Base-by-base conservation (phyloP, 2,329 filamentous ascomycete species). In the Orbilia quercus region DNA sequence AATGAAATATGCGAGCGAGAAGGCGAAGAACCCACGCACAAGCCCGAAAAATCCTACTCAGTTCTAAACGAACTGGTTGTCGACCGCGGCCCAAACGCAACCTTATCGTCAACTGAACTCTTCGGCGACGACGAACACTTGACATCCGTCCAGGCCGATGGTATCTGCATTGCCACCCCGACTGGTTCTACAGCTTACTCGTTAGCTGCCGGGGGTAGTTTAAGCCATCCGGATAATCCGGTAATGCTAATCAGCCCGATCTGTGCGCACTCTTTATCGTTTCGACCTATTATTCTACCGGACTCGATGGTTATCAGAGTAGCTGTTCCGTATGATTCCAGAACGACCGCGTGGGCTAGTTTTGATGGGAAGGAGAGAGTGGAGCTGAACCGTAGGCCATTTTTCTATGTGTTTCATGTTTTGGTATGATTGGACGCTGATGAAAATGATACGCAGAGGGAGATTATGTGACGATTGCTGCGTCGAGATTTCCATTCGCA, bases 11-110 rank as follows among this genome's bases (percentile, higher is more conserved):
- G 77, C 91, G 3, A 91, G 94, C 79, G 91, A 94, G 82, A 87
- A 87, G 51, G 91, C 93, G 48, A 90, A 77, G 88, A 90, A 77
- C 87, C 89, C 76, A 98, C 94, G 0, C 95, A 98, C 82, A 86
- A 84, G 44, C 93, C 93, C 0, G 91, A 95, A 77, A 88, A 88
- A 40, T 93, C 91, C 0, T 92, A 89, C 80, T 91, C 96, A 80
- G 96, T 98, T 67, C 82, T 99, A 75, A 99, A 99, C 78, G 95
- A 99, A 80, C 88, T 98, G n/a, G 94, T 99, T 7, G 88, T 98
- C 28, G 95, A 99, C 79, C 86, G 95, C 16, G 95, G 95, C 0
- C 95, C 95, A 5, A 97, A 96, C 80, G 88, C 94, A 48, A 96
- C 92, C 60, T 94, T 99, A 91, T 95, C 91, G 9, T 89, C 88